Base-by-base conservation (phyloP, 73 alveolate genomes). In the Diophrys sp. region DNA sequence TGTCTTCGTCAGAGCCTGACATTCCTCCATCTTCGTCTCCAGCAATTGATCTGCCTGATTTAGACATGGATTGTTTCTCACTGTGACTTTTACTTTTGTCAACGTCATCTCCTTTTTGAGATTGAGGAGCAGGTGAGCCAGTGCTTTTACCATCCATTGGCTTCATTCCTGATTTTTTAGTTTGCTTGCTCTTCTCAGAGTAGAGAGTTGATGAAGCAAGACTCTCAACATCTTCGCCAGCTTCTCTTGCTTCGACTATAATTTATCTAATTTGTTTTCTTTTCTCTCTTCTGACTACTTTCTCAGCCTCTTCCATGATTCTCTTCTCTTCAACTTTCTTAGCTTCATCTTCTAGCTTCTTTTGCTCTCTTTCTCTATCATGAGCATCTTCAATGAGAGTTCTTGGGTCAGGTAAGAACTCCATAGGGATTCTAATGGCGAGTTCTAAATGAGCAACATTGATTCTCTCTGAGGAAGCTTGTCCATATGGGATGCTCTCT, bases 351-450 rank as follows among this genome's bases (percentile, higher is more conserved):
- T 93, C 97, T 28, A 83, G 90, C 31, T 84, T 84, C 81, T 85
- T 78, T 67, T 88, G 94, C 73, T 95, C 97, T 79, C 87, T 82
- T 66, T 84, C 91, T 78, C 87, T 91, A 74, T 93, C 96, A 53
- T 89, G 79, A 28, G 92, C 97, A 78, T 95, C 99, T 77, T 95
- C 99, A 78, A 89, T 86, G 57, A 82, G 90, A 71, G 93, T 90
- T 75, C 96, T 87, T 18, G 98, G 99, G 75, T 95, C 98, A 2
- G 99, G 99, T 87, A 82, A 89, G 73, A 73, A 80, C 73, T 90
- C 96, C 85, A 96, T 86, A 29, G 98, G 97, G 31, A 94, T 87
- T 71, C 98, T 85, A 0, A 89, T 81, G 33, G 92, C 98, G 25
- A 94, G 85, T 24, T 91, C 92, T 56, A 96, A 78, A 87, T 93